These are phyloP conservation scores for Fraxinus quadrangulata DNA, from an alignment of 257 asterid genomes.

Conservation along the genomic window DNA sequence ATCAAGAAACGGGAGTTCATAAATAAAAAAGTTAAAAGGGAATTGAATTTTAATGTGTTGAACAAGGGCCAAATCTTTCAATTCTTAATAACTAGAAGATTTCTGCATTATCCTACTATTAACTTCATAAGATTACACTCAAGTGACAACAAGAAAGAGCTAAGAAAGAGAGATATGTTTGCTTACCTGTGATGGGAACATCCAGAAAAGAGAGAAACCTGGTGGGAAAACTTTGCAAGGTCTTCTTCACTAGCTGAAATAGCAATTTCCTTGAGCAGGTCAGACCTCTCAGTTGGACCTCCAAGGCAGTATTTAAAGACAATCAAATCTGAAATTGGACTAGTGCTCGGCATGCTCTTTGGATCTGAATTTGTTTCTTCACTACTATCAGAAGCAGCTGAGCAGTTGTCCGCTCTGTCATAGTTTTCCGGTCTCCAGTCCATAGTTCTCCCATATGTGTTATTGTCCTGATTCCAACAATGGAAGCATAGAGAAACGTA, in stretches of 20 bases:
- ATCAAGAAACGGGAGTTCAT: not conserved
- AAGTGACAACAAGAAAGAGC: not conserved
- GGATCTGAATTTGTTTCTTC: constrained; percentile 56
- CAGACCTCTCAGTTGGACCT: constrained; percentile 63
- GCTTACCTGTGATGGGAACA: constrained; percentile 84
- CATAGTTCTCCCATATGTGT: constrained; percentile 33
- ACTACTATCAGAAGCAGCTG: constrained; percentile 61
- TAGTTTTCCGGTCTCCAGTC: constrained; percentile 47
- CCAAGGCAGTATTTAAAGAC: constrained; percentile 90
- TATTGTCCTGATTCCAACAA: constrained; percentile 46
- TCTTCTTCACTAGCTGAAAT: constrained; percentile 59
- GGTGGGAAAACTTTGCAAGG: constrained; percentile 58
- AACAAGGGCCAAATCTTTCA: constrained; percentile 4
- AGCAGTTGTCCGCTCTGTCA: constrained; percentile 44
- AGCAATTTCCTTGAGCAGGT: constrained; percentile 81
- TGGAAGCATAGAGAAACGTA: constrained; percentile 21
- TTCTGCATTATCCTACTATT: not conserved
- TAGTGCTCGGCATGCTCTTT: constrained; percentile 36
- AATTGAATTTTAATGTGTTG: no score
- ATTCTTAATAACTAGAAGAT: not conserved
- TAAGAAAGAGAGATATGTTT: constrained; percentile 18
- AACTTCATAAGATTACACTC: not conserved
- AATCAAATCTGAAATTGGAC: constrained; percentile 62
- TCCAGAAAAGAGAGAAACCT: constrained; percentile 77
- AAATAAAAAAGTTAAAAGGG: no score